phyloP scores from a whole-genome alignment of 768 basidiomycete genomes.

The Amanita rubescens region DNA sequence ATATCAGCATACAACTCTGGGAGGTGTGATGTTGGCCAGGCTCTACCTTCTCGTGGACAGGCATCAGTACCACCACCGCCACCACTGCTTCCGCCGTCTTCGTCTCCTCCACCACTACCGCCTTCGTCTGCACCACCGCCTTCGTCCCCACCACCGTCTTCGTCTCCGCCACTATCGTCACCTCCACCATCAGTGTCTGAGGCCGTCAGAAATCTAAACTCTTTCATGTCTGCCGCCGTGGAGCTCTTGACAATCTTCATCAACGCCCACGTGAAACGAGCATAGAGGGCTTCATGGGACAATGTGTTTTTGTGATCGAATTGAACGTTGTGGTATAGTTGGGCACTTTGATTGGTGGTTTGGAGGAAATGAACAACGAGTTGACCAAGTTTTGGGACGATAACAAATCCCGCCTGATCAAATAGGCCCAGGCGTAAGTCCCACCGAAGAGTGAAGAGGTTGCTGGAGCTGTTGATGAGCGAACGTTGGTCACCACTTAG shows the following conservation, averaged over 20 bases:
- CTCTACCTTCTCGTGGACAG: background rate
- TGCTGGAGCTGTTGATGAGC: conserved; percentile 1
- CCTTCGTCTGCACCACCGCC: background rate
- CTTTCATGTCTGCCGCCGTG: background rate
- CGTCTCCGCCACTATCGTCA: background rate
- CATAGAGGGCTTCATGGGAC: conserved; percentile 10
- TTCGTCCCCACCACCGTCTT: background rate
- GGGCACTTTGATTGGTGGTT: background rate
- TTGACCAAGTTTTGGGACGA: conserved; percentile 12
- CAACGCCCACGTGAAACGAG: conserved; percentile 15
- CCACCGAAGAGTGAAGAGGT: conserved; percentile 12
- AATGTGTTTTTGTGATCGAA: conserved; percentile 9
- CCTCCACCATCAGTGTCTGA: background rate
- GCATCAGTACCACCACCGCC: background rate
- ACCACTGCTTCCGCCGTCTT: background rate
- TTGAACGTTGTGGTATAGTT: conserved; percentile 8
- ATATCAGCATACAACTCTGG: background rate
- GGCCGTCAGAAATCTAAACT: background rate
- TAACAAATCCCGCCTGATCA: conserved; percentile 10
- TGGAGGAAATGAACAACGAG: conserved; percentile 12
- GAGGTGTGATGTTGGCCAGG: background rate
- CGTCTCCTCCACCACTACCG: background rate
- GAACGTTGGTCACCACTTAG: conserved; percentile 1
- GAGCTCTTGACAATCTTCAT: conserved; percentile 5
- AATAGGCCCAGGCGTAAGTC: conserved; percentile 10